Conservation (phyloP, 441 rosid genomes). For the Manihot esculenta region DNA sequence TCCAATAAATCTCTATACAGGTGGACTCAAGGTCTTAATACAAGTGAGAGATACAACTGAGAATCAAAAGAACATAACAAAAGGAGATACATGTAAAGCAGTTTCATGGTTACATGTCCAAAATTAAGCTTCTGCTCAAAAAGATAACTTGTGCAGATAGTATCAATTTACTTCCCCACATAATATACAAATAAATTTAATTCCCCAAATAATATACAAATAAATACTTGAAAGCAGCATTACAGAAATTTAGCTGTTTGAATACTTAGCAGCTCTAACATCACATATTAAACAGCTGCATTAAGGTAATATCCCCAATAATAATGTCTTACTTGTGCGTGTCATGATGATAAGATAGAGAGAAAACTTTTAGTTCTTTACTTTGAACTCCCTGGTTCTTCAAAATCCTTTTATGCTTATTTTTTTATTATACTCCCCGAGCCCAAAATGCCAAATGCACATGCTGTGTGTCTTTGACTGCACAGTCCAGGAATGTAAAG, state of each 20-base stretch:
- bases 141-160: no score
- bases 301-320: neutral
- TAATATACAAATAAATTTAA: neutral
- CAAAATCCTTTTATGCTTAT: neutral
- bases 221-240: neutral
- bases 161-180: neutral
- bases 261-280: neutral
- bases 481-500: neutral
- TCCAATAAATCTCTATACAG: neutral
- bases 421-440: neutral
- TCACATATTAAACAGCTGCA: neutral
- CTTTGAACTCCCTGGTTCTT: neutral
- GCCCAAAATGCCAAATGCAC: neutral
- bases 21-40: neutral
- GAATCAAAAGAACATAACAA: neutral
- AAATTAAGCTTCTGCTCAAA: neutral
- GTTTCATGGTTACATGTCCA: neutral
- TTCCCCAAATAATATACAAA: neutral
- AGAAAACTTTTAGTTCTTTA: neutral
- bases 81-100: neutral
- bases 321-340: neutral
- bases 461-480: neutral
- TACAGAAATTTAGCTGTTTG: neutral
- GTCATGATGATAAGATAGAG: neutral
- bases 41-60: neutral